These are phyloP conservation scores for Iberis pinnata DNA, from an alignment of 345 rosid species.

Conservation along the genomic window DNA sequence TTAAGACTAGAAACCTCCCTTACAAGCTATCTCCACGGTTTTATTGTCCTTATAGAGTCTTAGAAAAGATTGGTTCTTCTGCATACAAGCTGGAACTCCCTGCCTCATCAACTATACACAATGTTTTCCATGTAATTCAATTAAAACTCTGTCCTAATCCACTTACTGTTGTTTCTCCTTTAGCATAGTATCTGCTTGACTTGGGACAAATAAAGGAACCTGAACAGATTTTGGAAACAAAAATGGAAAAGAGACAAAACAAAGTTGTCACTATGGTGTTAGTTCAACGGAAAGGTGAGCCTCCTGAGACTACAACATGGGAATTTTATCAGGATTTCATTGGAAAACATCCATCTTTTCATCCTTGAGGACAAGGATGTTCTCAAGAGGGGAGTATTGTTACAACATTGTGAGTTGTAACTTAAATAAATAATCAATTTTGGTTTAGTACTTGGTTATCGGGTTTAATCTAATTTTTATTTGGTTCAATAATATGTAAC, in stretches of 20 bases:
- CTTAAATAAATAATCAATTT: too few species aligned
- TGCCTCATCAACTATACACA: background rate
- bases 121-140: background rate
- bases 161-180: fast-evolving
- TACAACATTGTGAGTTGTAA: too few species aligned
- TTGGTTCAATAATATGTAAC: too few species aligned
- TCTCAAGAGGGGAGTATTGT: background rate
- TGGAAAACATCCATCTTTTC: background rate
- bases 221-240: too few species aligned
- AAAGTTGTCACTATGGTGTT: background rate
- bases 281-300: background rate
- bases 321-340: background rate
- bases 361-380: background rate
- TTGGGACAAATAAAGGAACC: too few species aligned
- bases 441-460: too few species aligned
- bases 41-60: background rate
- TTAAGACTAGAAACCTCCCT: too few species aligned
- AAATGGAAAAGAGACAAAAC: background rate
- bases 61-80: background rate
- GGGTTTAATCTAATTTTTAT: too few species aligned
- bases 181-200: fast-evolving
- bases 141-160: background rate
- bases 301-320: background rate
- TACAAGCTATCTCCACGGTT: background rate
- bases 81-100: background rate